phyloP scores from a whole-genome alignment of 139 green algal genomes.

The Pycnococcus provasolii region DNA sequence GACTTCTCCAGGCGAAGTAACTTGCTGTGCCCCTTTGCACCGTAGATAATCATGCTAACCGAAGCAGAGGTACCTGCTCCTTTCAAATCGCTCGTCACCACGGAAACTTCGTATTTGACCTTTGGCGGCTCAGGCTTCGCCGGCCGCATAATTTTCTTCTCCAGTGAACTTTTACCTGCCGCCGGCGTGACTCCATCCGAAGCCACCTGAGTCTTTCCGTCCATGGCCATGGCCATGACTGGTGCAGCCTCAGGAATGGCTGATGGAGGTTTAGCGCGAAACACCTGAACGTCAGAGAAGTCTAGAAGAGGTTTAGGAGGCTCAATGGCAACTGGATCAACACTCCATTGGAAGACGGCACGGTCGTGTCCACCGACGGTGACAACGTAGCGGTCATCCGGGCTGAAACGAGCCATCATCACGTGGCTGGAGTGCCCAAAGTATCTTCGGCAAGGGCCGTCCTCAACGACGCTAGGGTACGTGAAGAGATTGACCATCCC shows the following conservation, averaged over 20 bases:
- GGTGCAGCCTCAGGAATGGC: too few relatives aligned
- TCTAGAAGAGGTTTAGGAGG: neutral
- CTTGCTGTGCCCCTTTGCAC: neutral
- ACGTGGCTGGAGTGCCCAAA: slow-evolving; percentile 54
- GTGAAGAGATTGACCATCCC: slow-evolving; percentile 55
- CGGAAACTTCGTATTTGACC: neutral
- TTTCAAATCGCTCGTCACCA: neutral
- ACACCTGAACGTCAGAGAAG: too few relatives aligned
- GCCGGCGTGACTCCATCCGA: too few relatives aligned
- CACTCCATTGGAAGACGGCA: slow-evolving; percentile 22
- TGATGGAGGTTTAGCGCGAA: too few relatives aligned
- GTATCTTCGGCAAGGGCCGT: slow-evolving; percentile 49
- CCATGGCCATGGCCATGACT: too few relatives aligned
- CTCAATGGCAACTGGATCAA: slow-evolving; percentile 12
- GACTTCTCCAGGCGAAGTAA: neutral
- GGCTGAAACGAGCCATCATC: slow-evolving; percentile 44
- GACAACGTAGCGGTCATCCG: slow-evolving; percentile 8
- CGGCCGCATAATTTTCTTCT: neutral
- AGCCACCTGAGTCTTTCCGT: too few relatives aligned
- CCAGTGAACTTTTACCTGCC: too few relatives aligned
- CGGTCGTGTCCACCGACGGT: slow-evolving; percentile 21
- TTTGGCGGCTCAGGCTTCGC: neutral
- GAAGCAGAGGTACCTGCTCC: neutral
- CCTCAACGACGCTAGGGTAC: slow-evolving; percentile 52
- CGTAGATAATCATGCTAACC: neutral